A percentile compares a stretch with the other conserved stretches of the same genome.
These are phyloP conservation scores for Roridomyces roridus DNA, from an alignment of 768 basidiomycete genomes.

Conservation along the genomic window DNA sequence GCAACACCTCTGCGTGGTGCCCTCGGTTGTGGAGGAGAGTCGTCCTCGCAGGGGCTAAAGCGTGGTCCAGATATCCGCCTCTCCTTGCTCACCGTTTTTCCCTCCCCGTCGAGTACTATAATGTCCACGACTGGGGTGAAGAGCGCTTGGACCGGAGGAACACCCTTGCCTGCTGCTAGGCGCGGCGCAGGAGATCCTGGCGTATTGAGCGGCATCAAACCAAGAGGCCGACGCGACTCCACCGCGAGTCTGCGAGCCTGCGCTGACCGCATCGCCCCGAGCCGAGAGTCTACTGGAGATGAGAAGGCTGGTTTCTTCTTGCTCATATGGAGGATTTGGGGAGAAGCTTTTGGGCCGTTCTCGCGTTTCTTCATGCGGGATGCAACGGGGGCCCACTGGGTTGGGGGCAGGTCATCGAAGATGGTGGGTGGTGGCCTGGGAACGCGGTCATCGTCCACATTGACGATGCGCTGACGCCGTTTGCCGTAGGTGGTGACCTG, in stretches of 20 bases:
- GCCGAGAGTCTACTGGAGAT: no score
- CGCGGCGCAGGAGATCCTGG: slow-evolving; percentile 39
- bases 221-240: slow-evolving; percentile 23
- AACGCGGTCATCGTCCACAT: slow-evolving; percentile 42
- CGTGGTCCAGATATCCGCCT: slow-evolving; percentile 58
- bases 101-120: slow-evolving; percentile 65
- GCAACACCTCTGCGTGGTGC: slow-evolving; percentile 33
- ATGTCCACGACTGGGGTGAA: slow-evolving; percentile 66
- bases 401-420: slow-evolving; percentile 50
- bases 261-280: no score
- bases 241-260: no score
- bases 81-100: slow-evolving; percentile 65
- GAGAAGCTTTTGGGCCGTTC: slow-evolving; percentile 40
- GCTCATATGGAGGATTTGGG: slow-evolving; percentile 45
- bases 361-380: slow-evolving; percentile 57
- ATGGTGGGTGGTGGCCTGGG: slow-evolving; percentile 40
- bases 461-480: slow-evolving; percentile 65
- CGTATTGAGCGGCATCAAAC: slow-evolving; percentile 26
- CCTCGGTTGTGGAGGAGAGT: slow-evolving; percentile 29
- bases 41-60: slow-evolving; percentile 38
- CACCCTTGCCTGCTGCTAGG: slow-evolving; percentile 32
- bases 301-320: slow-evolving; percentile 45
- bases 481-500: slow-evolving; percentile 71
- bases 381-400: slow-evolving; percentile 42
- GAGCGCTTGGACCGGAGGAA: slow-evolving; percentile 41